Evolutionary conservation across 192 early-diverging fungal genomes (phyloP), one percentile per base, ranked within the genome.

Genomic region (Anaeromyces robustus): DNA sequence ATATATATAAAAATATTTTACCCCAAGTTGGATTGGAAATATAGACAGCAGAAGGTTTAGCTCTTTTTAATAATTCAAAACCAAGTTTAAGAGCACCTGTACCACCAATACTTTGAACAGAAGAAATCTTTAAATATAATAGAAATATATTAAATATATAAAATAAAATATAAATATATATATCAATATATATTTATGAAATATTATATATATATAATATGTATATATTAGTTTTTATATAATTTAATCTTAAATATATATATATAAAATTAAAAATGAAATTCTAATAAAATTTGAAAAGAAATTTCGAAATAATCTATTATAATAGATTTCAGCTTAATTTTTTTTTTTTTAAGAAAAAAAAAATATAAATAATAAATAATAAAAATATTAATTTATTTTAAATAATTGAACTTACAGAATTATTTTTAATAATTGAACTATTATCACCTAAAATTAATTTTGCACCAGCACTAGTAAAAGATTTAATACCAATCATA

Each of bases 1-100:
- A 22, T 52, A 14, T 39, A 39, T 39, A 12, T 39, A 39, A 14
- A 13, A 14, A 39, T 39, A 68, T 22, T 14, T 11, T n/a, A 68
- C 52, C 52, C 97, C 97, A 99, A 13, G 96, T 99, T 17, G 97
- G 97, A 80, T 96, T 94, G 81, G 96, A 96, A 79, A 99, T 91
- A 80, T 94, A 95, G 77, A 94, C 89, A 22, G 89, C 87, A n/a
- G 91, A 89, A 68, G 52, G 52, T 68, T 68, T 68, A 68, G 52
- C 52, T 81, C 91, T 87, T 79, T 86, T 83, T 80, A 99, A 88
- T 82, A 99, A 96, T 59, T 90, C 89, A 4, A 94, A 95, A 43
- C 92, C 97, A 14, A 95, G 86, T 79, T 94, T 92, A 77, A 92
- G 89, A 22, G 97, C 97, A 52, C 97, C 97, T 2, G 96, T 96